Evolutionary conservation across 257 asterid species (phyloP).

Genomic region (Scutellaria minor): DNA sequence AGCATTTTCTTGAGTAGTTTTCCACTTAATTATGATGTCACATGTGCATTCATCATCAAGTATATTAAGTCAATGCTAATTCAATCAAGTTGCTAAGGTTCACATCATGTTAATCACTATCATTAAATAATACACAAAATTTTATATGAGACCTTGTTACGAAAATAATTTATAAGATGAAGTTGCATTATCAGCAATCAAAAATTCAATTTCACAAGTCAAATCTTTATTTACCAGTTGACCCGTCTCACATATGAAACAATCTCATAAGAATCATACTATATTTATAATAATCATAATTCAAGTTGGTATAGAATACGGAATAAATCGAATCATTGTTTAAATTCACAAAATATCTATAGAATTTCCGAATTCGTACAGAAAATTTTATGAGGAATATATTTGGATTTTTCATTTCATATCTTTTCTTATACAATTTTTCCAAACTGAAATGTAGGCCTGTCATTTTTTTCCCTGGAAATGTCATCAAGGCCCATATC

Average conservation of each 20-base stretch:
- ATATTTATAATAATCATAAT: not conserved
- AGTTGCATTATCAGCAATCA: no score
- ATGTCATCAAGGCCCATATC: not conserved
- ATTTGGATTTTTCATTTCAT: no score
- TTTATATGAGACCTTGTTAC: no score
- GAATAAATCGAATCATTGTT: not conserved
- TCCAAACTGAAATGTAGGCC: not conserved
- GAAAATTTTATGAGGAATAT: no score
- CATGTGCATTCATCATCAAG: slow-evolving; percentile 44
- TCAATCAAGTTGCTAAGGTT: slow-evolving; percentile 26
- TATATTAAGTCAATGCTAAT: slow-evolving; percentile 49
- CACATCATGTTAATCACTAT: slow-evolving; percentile 23
- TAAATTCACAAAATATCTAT: not conserved
- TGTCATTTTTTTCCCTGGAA: not conserved
- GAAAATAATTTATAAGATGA: no score
- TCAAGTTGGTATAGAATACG: not conserved
- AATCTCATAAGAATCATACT: no score
- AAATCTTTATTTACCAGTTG: no score
- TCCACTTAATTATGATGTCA: slow-evolving; percentile 52
- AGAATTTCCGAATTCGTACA: not conserved
- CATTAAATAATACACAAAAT: not conserved
- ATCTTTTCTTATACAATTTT: no score
- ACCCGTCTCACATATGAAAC: no score
- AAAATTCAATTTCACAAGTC: no score
- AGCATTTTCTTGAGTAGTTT: slow-evolving; percentile 35